Evolutionary conservation across 2,329 filamentous ascomycete species (phyloP), one percentile per base, ranked within the genome.

Genomic region (Mollisia scopiformis): DNA sequence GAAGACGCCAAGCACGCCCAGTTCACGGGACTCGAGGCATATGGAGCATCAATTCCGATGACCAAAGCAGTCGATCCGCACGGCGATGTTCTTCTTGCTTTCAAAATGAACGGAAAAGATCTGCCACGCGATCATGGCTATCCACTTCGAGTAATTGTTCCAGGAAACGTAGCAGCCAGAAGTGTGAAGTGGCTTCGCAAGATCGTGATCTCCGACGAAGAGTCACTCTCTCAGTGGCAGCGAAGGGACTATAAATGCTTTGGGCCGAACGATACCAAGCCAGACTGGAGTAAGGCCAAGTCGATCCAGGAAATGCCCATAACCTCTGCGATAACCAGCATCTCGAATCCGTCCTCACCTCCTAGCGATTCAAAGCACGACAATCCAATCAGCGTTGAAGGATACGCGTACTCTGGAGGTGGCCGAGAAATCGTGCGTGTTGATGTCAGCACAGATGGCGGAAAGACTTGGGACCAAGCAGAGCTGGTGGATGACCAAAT

Each of bases 331-430:
- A 47, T 47, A 19, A 47, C 43, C 23, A 25, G 13, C 10, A 47
- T 47, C 25, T 54, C 41, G 16, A 55, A 61, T 13, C 35, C 35
- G n/a, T 23, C 56, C 16, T 49, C 31, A 11, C 19, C 39, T 64
- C 65, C 7, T 83, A 83, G 61, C 73, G 39, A 47, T 28, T 19
- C n/a, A 19, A 35, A 31, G 10, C 21, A 50, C 21, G 47, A 41
- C 4, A 54, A 25, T n/a, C 37, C 59, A 10, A 57, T 41, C 13
- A 31, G 77, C 2, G 73, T 83, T 13, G 66, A 75, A 59, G 80
- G 81, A 0, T 80, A 76, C 61, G 81, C 82, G 3, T 83, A 83
- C 66, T 76, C 79, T 59, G 80, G 81, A n/a, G 78, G 79, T 6
- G 82, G 82, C 0, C 76, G 80, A 46, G 77, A 82, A 65, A 75